These are phyloP conservation scores for Ophiostoma montium DNA, from an alignment of 2,329 filamentous ascomycete species.

Conservation along the genomic window DNA sequence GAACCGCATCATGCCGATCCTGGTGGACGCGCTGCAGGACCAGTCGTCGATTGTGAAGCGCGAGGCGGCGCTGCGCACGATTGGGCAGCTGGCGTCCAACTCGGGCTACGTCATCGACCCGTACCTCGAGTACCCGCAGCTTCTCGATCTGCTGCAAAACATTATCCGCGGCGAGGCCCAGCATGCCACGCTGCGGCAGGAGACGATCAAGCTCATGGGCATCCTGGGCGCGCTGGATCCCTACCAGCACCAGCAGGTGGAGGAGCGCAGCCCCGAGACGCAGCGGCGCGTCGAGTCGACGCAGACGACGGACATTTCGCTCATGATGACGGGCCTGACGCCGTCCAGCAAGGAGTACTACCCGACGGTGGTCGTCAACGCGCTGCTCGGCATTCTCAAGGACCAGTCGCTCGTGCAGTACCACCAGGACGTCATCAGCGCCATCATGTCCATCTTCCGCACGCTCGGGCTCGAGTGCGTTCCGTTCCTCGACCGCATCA, in stretches of 20 bases:
- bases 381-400: constrained; percentile 79
- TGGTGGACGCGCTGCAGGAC: constrained; percentile 87
- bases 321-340: constrained; percentile 95
- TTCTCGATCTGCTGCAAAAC: constrained; percentile 81
- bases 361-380: constrained; percentile 94
- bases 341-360: constrained; percentile 98
- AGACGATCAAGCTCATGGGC: constrained; percentile 93
- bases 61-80: constrained; percentile 76
- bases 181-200: constrained; percentile 69
- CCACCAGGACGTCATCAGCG: constrained; percentile 88
- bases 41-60: constrained; percentile 81
- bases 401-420: constrained; percentile 82
- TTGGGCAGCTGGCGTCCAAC: constrained; percentile 88
- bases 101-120: constrained; percentile 96
- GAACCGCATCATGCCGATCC: constrained; percentile 83
- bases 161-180: constrained; percentile 86
- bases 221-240: constrained; percentile 91
- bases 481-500: constrained; percentile 82
- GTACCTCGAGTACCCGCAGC: constrained; percentile 85
- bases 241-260: constrained; percentile 87
- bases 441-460: constrained; percentile 97
- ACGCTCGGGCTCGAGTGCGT: constrained; percentile 94
- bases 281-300: constrained; percentile 51
- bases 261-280: constrained; percentile 74
- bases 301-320: constrained; percentile 76